These are phyloP conservation scores for Ophiostoma sp. DNA, from an alignment of 2,329 filamentous ascomycete species.

Conservation along the genomic window DNA sequence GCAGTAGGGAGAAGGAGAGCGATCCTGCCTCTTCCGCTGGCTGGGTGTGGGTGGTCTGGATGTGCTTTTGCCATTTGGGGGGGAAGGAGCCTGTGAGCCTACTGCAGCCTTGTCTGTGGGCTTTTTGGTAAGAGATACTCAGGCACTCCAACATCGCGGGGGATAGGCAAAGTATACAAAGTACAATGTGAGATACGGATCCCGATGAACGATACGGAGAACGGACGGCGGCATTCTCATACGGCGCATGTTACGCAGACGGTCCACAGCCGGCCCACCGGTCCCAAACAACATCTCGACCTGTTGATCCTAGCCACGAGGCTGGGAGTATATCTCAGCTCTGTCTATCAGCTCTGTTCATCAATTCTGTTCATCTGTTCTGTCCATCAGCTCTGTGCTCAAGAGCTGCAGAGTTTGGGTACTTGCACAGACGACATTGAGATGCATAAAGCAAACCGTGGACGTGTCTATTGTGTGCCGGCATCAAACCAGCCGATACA, in stretches of 20 bases:
- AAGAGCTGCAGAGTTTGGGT: not conserved
- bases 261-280: not conserved
- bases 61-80: not conserved
- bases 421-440: not conserved
- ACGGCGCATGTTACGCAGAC: not conserved
- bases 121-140: not conserved
- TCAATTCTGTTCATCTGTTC: not conserved
- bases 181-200: not conserved
- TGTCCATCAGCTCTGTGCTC: not conserved
- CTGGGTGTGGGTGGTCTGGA: not conserved
- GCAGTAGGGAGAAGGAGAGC: not conserved
- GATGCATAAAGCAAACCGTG: conserved; percentile 6
- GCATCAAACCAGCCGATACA: not conserved
- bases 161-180: not conserved
- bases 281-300: conserved; percentile 1
- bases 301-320: not conserved
- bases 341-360: not conserved
- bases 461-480: not conserved
- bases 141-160: not conserved
- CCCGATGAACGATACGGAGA: conserved; percentile 5
- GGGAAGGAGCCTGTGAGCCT: not conserved
- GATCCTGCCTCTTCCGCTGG: not conserved
- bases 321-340: not conserved
- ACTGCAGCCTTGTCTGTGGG: conserved; percentile 15
- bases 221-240: not conserved